Conservation (phyloP, 345 rosid genomes). For the Eucalyptus pauciflora region DNA sequence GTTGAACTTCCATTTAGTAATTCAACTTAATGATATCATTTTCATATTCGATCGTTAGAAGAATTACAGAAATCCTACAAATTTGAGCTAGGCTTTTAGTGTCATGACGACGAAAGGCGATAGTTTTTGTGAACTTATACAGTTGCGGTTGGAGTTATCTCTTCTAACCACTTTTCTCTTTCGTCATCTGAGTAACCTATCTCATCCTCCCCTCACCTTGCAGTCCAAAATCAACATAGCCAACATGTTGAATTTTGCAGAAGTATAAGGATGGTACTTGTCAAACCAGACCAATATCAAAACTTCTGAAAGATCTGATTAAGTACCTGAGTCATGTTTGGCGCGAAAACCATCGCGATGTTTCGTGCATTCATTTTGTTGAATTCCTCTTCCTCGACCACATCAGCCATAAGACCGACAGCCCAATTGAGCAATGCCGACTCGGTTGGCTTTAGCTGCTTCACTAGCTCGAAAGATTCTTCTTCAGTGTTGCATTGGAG, state of each 20-base stretch:
- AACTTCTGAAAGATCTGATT: neutral
- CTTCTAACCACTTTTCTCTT: neutral
- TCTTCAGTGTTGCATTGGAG: conserved; percentile 80
- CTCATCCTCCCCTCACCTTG: neutral
- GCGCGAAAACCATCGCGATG: conserved; percentile 93
- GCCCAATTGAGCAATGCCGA: conserved; percentile 88
- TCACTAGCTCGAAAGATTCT: conserved; percentile 56
- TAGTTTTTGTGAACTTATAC: neutral
- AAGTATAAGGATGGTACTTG: neutral
- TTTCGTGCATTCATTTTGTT: conserved; percentile 96
- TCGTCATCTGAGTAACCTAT: neutral
- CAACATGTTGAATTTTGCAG: neutral
- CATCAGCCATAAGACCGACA: conserved; percentile 90
- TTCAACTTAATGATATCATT: neutral
- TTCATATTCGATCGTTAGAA: neutral
- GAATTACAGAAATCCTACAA: neutral
- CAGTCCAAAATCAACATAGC: neutral
- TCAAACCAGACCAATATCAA: neutral
- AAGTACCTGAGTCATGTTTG: conserved; percentile 90
- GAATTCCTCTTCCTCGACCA: conserved; percentile 79
- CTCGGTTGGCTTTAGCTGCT: conserved; percentile 83
- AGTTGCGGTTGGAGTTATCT: neutral
- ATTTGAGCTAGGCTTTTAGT: neutral
- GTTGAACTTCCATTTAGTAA: neutral
- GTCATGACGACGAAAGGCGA: neutral